A percentile compares a stretch with the other conserved stretches of the same genome.
These are phyloP conservation scores for Arabidopsis lyrata DNA, from an alignment of 441 rosid species.

Conservation along the genomic window DNA sequence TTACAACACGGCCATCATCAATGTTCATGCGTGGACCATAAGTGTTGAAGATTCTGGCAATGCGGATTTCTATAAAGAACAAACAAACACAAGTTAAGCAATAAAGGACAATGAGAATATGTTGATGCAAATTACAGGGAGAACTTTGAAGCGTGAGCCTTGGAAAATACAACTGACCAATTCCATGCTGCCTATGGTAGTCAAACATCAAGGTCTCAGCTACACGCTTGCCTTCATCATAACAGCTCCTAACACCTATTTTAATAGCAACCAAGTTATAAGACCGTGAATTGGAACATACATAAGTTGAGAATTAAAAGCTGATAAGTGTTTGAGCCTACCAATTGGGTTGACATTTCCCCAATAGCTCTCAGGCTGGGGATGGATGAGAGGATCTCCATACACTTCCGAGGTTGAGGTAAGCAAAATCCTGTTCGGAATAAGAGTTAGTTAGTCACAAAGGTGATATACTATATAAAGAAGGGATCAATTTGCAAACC, in stretches of 20 bases:
- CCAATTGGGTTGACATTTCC: constrained; percentile 87
- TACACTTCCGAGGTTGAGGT: constrained; percentile 82
- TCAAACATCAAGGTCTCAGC: constrained; percentile 91
- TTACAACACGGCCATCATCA: constrained; percentile 76
- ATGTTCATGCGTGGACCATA: constrained; percentile 81
- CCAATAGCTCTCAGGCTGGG: constrained; percentile 79
- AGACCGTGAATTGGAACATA: background rate
- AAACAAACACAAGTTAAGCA: constrained; percentile 11
- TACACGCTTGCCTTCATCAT: constrained; percentile 83
- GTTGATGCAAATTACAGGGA: background rate
- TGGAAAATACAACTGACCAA: constrained; percentile 50
- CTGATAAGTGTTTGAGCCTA: constrained; percentile 29
- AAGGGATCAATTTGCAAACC: constrained; percentile 46
- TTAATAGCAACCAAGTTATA: constrained; percentile 4
- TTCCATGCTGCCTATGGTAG: constrained; percentile 84
- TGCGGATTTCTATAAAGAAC: constrained; percentile 57
- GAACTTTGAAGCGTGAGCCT: background rate
- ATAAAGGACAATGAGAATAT: background rate
- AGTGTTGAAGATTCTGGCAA: constrained; percentile 80
- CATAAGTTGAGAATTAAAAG: background rate
- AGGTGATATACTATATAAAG: background rate
- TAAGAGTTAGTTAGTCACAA: constrained; percentile 31
- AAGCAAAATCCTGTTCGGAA: constrained; percentile 64
- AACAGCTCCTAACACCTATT: constrained; percentile 73
- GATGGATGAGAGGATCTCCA: constrained; percentile 85